These are phyloP conservation scores for Saxophila tyrrhenica DNA, from an alignment of 495 filamentous ascomycete genomes.

Conservation along the genomic window DNA sequence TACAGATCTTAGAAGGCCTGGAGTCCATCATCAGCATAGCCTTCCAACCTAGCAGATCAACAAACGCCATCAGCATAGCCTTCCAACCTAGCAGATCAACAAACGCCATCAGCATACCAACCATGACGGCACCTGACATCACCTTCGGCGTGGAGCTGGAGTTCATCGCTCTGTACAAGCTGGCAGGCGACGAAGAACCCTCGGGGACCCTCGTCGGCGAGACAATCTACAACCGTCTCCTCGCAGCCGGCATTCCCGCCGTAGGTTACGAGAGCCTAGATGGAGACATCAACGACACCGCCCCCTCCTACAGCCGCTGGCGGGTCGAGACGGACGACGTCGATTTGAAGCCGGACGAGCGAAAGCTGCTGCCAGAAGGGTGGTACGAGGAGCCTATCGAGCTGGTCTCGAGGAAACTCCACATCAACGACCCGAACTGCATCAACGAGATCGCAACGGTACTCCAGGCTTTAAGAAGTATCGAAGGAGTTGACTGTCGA, in stretches of 20 bases:
- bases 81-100: no score
- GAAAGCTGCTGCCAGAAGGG: not conserved
- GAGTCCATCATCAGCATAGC: no score
- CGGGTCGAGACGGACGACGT: not conserved
- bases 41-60: no score
- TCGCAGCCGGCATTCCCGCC: not conserved
- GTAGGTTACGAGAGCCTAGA: not conserved
- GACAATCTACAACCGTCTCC: not conserved
- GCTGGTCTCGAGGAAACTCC: slow-evolving; percentile 3
- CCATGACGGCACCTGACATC: not conserved
- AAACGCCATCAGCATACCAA: no score
- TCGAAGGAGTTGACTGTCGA: slow-evolving; percentile 9
- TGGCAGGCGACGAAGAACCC: not conserved
- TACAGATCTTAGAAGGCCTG: no score
- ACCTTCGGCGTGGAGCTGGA: not conserved
- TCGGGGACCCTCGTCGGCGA: not conserved
- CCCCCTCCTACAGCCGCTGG: not conserved
- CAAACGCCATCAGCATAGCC: no score
- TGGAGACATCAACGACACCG: not conserved
- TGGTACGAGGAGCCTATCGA: slow-evolving; percentile 4
- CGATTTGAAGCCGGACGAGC: not conserved
- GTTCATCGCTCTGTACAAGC: not conserved
- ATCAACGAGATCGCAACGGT: slow-evolving; percentile 5
- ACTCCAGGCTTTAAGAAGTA: not conserved
- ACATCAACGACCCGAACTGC: not conserved